phyloP scores from a whole-genome alignment of 306 rosid species.

The Canavalia ensiformis region DNA sequence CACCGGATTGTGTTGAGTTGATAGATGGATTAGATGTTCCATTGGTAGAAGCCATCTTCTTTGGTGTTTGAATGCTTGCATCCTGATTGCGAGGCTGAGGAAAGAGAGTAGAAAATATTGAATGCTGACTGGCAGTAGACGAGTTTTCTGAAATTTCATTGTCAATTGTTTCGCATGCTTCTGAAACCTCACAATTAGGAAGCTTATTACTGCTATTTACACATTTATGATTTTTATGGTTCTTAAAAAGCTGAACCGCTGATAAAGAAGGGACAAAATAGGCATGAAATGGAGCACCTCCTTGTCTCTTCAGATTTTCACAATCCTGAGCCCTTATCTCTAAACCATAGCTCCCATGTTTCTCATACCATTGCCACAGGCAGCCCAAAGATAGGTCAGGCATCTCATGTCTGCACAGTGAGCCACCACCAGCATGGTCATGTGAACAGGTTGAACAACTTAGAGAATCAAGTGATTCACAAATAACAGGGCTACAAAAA shows the following conservation, averaged over 20 bases:
- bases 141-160: slow-evolving; percentile 47
- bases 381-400: slow-evolving; percentile 67
- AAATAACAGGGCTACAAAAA: slow-evolving; percentile 69
- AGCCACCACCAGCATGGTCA: slow-evolving; percentile 49
- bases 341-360: slow-evolving; percentile 84
- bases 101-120: slow-evolving; percentile 58
- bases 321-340: slow-evolving; percentile 70
- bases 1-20: slow-evolving; percentile 50
- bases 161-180: slow-evolving; percentile 42
- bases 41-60: neutral
- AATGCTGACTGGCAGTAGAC: slow-evolving; percentile 47
- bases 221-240: slow-evolving; percentile 14
- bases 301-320: slow-evolving; percentile 56
- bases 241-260: slow-evolving; percentile 83
- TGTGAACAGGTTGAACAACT: slow-evolving; percentile 55
- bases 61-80: slow-evolving; percentile 42
- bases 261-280: slow-evolving; percentile 91
- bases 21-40: slow-evolving; percentile 48
- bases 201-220: slow-evolving; percentile 26
- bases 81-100: slow-evolving; percentile 55
- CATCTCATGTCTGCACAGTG: slow-evolving; percentile 67
- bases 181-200: slow-evolving; percentile 48
- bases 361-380: slow-evolving; percentile 94
- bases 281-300: slow-evolving; percentile 62
- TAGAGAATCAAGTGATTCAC: slow-evolving; percentile 47